Evolutionary conservation across 176 grass and related monocot genomes (phyloP).

Genomic region (Canna indica): DNA sequence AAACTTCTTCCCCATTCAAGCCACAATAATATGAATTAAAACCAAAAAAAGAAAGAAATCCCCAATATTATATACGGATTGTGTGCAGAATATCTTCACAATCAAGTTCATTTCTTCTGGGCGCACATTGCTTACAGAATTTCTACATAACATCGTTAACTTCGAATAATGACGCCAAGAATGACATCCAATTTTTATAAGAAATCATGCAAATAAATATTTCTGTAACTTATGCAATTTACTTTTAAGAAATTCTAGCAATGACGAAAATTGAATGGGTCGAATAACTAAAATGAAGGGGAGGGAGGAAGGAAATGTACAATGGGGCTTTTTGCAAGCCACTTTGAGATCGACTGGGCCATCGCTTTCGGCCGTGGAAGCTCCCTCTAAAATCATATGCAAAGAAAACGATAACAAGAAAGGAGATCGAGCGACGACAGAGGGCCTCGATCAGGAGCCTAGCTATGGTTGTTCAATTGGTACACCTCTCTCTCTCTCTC

Average conservation of each 20-base stretch:
- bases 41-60: not conserved
- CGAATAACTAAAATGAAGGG: no score
- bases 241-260: not conserved
- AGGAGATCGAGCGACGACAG: not conserved
- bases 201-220: not conserved
- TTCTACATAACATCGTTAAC: no score
- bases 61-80: no score
- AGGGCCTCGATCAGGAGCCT: no score
- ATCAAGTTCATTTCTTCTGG: no score
- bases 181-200: not conserved
- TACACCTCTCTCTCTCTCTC: no score
- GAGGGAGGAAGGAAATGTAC: slow-evolving; percentile 23
- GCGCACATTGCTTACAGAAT: no score
- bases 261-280: not conserved
- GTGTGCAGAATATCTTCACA: not conserved
- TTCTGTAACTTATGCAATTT: not conserved
- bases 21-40: not conserved
- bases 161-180: no score
- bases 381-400: slow-evolving; percentile 30
- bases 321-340: slow-evolving; percentile 64
- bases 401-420: not conserved
- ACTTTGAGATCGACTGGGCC: slow-evolving; percentile 13
- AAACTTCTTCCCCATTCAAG: not conserved
- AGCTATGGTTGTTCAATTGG: no score
- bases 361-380: slow-evolving; percentile 15